Evolutionary conservation across 2,329 filamentous ascomycete species (phyloP).

Genomic region (Claviceps pazoutovae): DNA sequence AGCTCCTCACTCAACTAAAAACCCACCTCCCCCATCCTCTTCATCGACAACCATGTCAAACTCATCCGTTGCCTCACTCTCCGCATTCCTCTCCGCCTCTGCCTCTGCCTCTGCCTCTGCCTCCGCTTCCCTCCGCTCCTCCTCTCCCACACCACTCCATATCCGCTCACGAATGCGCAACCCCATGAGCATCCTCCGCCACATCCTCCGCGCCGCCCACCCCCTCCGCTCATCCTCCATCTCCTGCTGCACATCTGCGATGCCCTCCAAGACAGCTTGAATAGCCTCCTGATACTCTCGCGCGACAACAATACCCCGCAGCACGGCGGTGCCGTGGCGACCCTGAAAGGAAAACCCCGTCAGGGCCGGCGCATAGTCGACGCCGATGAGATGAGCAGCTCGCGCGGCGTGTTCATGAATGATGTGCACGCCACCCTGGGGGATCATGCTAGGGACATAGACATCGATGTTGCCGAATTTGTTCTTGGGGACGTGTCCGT

Average conservation of each 20-base stretch:
- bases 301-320: conserved; percentile 66
- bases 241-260: conserved; percentile 52
- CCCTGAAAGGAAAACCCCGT: conserved; percentile 84
- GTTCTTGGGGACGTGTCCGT: conserved; percentile 74
- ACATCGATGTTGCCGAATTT: conserved; percentile 88
- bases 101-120: conserved; percentile 22
- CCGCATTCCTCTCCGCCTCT: conserved; percentile 23
- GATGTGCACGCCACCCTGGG: conserved; percentile 65
- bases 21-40: conserved; percentile 30
- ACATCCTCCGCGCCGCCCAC: conserved; percentile 54
- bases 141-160: conserved; percentile 40
- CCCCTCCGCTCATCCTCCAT: conserved; percentile 58
- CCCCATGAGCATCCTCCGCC: conserved; percentile 57
- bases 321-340: conserved; percentile 69
- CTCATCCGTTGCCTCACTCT: conserved; percentile 28
- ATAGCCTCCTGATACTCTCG: conserved; percentile 59
- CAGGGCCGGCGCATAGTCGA: conserved; percentile 83
- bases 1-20: conserved; percentile 22
- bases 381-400: conserved; percentile 60
- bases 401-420: conserved; percentile 42
- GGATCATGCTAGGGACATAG: conserved; percentile 86
- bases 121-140: conserved; percentile 28
- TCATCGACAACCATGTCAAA: conserved; percentile 28
- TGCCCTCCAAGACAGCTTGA: conserved; percentile 49
- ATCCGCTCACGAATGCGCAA: conserved; percentile 64